Conservation (phyloP, 2,329 filamentous ascomycete genomes). For the Diaporthe ilicicola region DNA sequence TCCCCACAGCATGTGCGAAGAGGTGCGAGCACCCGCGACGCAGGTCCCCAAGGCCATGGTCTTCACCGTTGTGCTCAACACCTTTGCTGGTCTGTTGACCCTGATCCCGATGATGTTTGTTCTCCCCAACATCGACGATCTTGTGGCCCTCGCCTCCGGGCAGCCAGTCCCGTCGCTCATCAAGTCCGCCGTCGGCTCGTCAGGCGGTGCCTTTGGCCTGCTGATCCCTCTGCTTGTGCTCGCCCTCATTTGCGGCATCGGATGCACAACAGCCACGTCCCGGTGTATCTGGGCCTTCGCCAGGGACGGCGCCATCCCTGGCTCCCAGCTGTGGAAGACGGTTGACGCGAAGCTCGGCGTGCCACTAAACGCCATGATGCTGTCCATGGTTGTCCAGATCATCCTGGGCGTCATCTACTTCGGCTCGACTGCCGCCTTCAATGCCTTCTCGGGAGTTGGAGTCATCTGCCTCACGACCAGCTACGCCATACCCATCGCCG, state of each 20-base stretch:
- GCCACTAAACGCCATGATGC: constrained; percentile 77
- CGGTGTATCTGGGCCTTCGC: constrained; percentile 76
- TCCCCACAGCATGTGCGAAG: constrained; percentile 72
- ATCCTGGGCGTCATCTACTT: constrained; percentile 74
- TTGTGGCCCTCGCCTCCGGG: constrained; percentile 61
- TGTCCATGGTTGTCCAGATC: constrained; percentile 72
- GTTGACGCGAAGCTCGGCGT: constrained; percentile 71
- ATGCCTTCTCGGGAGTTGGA: constrained; percentile 74
- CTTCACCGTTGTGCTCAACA: constrained; percentile 72
- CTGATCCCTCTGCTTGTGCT: constrained; percentile 72
- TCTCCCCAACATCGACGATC: constrained; percentile 66
- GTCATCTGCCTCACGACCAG: constrained; percentile 75
- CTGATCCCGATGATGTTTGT: constrained; percentile 75
- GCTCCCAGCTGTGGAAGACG: constrained; percentile 66
- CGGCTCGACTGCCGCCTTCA: constrained; percentile 74
- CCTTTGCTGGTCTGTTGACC: constrained; percentile 71
- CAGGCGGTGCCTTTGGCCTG: constrained; percentile 69
- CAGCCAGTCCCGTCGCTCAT: constrained; percentile 74
- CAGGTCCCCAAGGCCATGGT: constrained; percentile 81
- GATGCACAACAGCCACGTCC: constrained; percentile 74
- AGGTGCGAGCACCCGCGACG: constrained; percentile 70
- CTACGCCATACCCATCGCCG: constrained; percentile 73
- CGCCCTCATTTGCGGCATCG: constrained; percentile 72
- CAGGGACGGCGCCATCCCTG: constrained; percentile 75
- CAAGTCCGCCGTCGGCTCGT: constrained; percentile 66